phyloP scores from a whole-genome alignment of 192 early-diverging fungal species.

The Gaertneriomyces semiglobifer region DNA sequence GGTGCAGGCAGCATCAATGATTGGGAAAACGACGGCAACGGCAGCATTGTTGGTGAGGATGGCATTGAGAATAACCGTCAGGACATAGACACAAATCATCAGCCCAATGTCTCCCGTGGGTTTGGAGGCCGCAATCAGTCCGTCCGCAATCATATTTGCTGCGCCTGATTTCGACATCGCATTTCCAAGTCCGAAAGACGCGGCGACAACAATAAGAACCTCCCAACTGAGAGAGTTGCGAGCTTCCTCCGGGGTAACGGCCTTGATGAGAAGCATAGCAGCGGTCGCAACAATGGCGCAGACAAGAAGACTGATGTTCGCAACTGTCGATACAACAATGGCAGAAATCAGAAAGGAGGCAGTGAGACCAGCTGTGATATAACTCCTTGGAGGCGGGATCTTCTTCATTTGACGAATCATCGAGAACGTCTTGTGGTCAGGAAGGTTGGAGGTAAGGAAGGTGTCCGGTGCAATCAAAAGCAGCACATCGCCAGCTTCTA shows the following conservation, averaged over 20 bases:
- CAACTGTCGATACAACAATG: conserved; percentile 12
- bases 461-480: conserved; percentile 4
- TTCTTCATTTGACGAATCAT: conserved; percentile 6
- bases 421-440: conserved; percentile 9
- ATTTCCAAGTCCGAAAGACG: conserved; percentile 10
- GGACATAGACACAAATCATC: conserved; percentile 11
- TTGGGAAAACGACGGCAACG: conserved; percentile 14
- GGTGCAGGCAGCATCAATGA: conserved; percentile 13
- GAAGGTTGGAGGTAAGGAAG: conserved; percentile 5
- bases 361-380: background rate
- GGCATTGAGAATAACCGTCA: conserved; percentile 15
- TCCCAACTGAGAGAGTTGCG: conserved; percentile 11
- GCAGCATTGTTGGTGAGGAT: conserved; percentile 18
- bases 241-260: conserved; percentile 13
- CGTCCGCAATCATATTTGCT: conserved; percentile 15
- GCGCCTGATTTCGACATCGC: conserved; percentile 19
- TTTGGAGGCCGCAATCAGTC: conserved; percentile 1
- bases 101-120: background rate
- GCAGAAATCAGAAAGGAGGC: conserved; percentile 7
- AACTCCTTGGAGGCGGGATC: conserved; percentile 2
- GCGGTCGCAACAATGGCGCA: background rate
- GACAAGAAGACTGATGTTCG: background rate
- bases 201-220: conserved; percentile 9
- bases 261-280: background rate
- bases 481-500: conserved; percentile 11